These are phyloP conservation scores for Solanum ahanhuiri DNA, from an alignment of 257 asterid genomes.

Conservation along the genomic window DNA sequence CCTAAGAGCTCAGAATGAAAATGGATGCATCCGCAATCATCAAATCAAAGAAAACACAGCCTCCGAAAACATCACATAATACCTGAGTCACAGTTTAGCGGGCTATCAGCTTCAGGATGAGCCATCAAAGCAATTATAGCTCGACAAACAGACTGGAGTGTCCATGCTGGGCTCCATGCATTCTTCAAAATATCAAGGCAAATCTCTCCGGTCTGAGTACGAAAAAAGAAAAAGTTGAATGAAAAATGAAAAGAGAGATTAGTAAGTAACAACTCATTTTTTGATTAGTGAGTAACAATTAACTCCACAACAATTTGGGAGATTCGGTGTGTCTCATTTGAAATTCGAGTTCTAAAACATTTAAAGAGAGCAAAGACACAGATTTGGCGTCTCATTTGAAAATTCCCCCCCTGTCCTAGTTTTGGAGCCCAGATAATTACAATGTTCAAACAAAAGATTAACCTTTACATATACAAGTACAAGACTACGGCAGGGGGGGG, in stretches of 20 bases:
- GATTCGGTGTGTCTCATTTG: background rate
- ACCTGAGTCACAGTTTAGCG: constrained; percentile 99
- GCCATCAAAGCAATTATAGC: constrained; percentile 99
- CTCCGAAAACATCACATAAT: background rate
- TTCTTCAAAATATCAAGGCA: constrained; percentile 99
- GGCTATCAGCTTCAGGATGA: constrained; percentile 99
- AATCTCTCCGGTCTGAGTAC: constrained; percentile 85
- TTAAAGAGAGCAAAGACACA: background rate
- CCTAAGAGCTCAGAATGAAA: background rate
- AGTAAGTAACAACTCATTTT: background rate
- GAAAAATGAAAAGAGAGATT: background rate
- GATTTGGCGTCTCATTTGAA: background rate
- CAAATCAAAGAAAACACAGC: background rate
- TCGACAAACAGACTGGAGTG: constrained; percentile 95
- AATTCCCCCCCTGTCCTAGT: background rate
- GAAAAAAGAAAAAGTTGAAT: background rate
- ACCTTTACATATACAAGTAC: background rate
- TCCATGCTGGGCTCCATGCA: constrained; percentile 99
- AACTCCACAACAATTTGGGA: background rate
- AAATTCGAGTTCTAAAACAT: background rate
- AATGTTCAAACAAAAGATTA: background rate
- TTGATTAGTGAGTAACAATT: background rate
- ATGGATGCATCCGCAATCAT: background rate
- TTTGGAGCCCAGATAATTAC: background rate
- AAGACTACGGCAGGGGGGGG: background rate